Evolutionary conservation across 1,284 basidiomycete species (phyloP).

Genomic region (Rhodotorula sp.): DNA sequence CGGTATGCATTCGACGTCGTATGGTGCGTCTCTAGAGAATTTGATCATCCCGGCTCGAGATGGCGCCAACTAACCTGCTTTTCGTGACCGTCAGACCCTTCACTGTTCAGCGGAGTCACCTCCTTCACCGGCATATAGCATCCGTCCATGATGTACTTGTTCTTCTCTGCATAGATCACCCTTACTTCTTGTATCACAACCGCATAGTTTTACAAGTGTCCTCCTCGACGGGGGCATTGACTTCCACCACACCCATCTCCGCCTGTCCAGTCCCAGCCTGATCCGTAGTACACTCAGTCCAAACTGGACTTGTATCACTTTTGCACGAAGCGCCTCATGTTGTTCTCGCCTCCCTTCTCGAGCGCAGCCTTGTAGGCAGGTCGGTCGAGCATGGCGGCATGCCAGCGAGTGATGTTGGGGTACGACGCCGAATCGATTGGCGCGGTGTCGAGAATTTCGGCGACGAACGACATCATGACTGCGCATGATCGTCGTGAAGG

Average conservation of each 20-base stretch:
- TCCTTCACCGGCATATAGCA: background rate
- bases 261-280: background rate
- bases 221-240: too few species aligned
- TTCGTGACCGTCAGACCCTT: background rate
- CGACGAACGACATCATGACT: slow-evolving; percentile 39
- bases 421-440: slow-evolving; percentile 19
- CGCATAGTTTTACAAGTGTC: background rate
- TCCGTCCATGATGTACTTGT: too few species aligned
- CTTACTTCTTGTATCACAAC: too few species aligned
- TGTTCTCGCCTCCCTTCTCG: slow-evolving; percentile 34
- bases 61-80: background rate
- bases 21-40: background rate
- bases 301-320: background rate
- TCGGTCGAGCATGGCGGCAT: slow-evolving; percentile 26
- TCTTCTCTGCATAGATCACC: background rate
- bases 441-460: slow-evolving; percentile 17
- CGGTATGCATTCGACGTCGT: background rate
- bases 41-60: background rate
- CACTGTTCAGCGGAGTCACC: slow-evolving; percentile 12
- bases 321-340: slow-evolving; percentile 24
- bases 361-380: slow-evolving; percentile 36
- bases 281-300: background rate
- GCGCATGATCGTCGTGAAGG: background rate
- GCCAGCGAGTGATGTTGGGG: slow-evolving; percentile 36
- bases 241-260: background rate